A percentile compares a stretch with the other conserved stretches of the same genome.
Evolutionary conservation across 768 basidiomycete genomes (phyloP).

Genomic region (Boletus fagicola): DNA sequence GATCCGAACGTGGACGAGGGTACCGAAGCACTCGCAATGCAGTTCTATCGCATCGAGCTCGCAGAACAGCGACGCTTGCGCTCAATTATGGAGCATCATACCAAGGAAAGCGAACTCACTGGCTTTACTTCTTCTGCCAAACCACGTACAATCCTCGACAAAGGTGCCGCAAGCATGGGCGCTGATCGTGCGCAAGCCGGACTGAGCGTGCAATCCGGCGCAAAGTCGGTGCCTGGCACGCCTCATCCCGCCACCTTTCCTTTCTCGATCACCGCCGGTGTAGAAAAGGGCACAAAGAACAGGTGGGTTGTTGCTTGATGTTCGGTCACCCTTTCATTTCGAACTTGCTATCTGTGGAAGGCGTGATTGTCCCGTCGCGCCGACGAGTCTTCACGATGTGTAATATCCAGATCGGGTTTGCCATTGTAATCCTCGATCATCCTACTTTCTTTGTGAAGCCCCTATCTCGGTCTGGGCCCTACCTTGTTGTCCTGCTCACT

Average conservation of each 20-base stretch:
- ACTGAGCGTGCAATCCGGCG: slow-evolving; percentile 4
- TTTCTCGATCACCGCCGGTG: slow-evolving; percentile 91
- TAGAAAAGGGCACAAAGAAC: slow-evolving; percentile 94
- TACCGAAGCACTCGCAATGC: slow-evolving; percentile 79
- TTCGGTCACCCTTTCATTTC: neutral
- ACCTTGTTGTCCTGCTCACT: slow-evolving; percentile 2
- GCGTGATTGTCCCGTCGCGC: neutral
- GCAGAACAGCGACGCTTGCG: slow-evolving; percentile 87
- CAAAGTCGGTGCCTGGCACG: slow-evolving; percentile 20
- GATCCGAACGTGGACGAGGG: slow-evolving; percentile 58
- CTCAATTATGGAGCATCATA: slow-evolving; percentile 90
- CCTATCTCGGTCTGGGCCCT: neutral
- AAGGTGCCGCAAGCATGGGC: neutral
- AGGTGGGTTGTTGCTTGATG: slow-evolving; percentile 43
- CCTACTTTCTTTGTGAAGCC: neutral
- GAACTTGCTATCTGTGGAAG: neutral
- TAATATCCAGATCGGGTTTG: neutral
- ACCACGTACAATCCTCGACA: slow-evolving; percentile 7
- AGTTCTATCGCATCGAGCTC: slow-evolving; percentile 91
- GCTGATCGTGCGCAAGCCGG: neutral
- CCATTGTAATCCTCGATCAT: slow-evolving; percentile 3
- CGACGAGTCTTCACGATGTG: neutral
- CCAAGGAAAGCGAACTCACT: slow-evolving; percentile 48
- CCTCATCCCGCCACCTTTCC: slow-evolving; percentile 49
- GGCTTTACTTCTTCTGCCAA: neutral